Conservation (phyloP, 257 asterid species). For the Ehretia macrophylla region DNA sequence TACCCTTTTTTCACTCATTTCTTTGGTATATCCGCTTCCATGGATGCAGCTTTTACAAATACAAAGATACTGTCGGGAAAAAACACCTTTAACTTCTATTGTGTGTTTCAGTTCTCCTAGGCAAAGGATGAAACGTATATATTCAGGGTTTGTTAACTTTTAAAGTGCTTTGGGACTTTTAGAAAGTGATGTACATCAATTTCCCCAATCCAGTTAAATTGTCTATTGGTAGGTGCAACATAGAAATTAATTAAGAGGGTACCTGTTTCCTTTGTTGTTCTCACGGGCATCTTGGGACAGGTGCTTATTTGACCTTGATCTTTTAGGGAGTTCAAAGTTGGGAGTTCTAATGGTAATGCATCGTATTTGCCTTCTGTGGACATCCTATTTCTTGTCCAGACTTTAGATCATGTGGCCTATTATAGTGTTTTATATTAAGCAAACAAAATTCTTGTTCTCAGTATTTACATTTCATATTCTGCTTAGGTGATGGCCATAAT, state of each 20-base stretch:
- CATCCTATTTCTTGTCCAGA: not conserved
- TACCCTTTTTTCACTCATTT: not conserved
- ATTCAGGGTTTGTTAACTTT: too few species aligned
- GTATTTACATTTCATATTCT: slow-evolving; percentile 13
- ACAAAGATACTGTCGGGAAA: not conserved
- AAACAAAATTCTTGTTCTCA: not conserved
- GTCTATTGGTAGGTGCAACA: not conserved
- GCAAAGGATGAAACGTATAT: too few species aligned
- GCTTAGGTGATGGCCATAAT: slow-evolving; percentile 82
- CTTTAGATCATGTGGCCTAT: not conserved
- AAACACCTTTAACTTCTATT: too few species aligned
- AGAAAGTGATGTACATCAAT: not conserved
- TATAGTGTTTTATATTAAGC: not conserved
- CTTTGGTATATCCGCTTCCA: not conserved
- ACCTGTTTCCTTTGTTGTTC: too few species aligned
- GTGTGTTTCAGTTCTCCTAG: not conserved
- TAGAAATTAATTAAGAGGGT: too few species aligned
- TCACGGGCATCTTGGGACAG: too few species aligned
- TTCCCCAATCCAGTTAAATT: not conserved
- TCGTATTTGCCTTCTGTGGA: not conserved
- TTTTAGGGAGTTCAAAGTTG: too few species aligned
- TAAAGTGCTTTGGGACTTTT: not conserved
- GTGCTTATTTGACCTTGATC: too few species aligned
- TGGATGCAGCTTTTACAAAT: too few species aligned
- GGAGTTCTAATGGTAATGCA: too few species aligned